Conservation (phyloP, 2,329 filamentous ascomycete species). For the Paraphoma sp. region DNA sequence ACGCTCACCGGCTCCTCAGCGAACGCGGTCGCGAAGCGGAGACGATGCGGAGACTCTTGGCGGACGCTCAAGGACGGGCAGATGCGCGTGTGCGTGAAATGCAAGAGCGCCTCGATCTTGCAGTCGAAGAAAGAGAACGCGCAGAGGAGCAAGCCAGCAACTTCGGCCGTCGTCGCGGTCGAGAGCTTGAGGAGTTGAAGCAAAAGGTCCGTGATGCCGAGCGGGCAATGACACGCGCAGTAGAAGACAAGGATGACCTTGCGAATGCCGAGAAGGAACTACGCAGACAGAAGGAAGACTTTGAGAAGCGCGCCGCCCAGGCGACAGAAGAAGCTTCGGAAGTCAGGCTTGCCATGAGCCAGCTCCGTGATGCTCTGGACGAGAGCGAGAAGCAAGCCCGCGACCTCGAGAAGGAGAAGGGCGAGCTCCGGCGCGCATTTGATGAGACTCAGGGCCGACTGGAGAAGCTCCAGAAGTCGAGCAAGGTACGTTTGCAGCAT, state of each 20-base stretch:
- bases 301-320: constrained; percentile 73
- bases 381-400: constrained; percentile 84
- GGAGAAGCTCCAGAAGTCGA: constrained; percentile 78
- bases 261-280: constrained; percentile 76
- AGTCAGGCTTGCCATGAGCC: constrained; percentile 75
- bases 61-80: constrained; percentile 83
- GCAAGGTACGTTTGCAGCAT: constrained; percentile 52
- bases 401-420: constrained; percentile 82
- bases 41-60: constrained; percentile 88
- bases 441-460: constrained; percentile 79
- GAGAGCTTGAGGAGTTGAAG: constrained; percentile 88
- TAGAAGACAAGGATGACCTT: constrained; percentile 79
- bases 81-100: constrained; percentile 87
- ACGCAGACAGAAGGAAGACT: constrained; percentile 74
- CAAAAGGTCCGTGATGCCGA: constrained; percentile 81
- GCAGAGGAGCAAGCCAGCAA: constrained; percentile 89
- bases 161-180: constrained; percentile 74
- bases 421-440: constrained; percentile 74
- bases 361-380: constrained; percentile 81
- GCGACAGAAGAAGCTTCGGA: constrained; percentile 77
- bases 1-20: constrained; percentile 83
- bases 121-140: constrained; percentile 91
- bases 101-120: constrained; percentile 84
- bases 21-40: constrained; percentile 92
- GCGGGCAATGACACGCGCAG: constrained; percentile 72